phyloP scores from a whole-genome alignment of 75 land plant genomes.

The Sequoiadendron giganteum region DNA sequence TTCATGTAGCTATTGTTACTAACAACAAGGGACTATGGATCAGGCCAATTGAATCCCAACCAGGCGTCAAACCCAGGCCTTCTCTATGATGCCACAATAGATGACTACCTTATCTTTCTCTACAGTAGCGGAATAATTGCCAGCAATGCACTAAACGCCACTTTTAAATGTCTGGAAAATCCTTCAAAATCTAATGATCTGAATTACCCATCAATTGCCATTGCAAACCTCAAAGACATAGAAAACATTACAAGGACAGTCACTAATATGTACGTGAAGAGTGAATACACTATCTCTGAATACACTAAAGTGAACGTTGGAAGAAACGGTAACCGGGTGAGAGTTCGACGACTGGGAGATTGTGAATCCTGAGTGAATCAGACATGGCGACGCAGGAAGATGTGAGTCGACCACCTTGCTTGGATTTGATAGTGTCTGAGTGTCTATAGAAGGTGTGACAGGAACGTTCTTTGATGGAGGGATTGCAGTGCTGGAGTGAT shows the following conservation, averaged over 20 bases:
- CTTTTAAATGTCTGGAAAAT: constrained; percentile 36
- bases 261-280: constrained; percentile 60
- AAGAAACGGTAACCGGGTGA: no score
- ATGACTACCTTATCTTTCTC: constrained; percentile 51
- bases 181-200: constrained; percentile 36
- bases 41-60: constrained; percentile 61
- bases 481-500: no score
- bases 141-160: neutral
- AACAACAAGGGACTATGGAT: constrained; percentile 47
- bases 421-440: no score
- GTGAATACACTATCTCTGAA: constrained; percentile 36
- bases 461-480: no score
- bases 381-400: no score
- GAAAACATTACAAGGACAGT: constrained; percentile 55
- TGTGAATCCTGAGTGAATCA: no score
- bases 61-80: constrained; percentile 71
- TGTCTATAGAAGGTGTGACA: no score
- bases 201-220: constrained; percentile 76
- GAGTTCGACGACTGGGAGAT: no score
- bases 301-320: no score
- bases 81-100: constrained; percentile 51
- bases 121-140: constrained; percentile 27
- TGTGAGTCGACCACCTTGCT: no score
- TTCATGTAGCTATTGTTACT: constrained; percentile 26
- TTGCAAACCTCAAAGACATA: constrained; percentile 40